A percentile compares a stretch with the other conserved stretches of the same genome.
phyloP scores from a whole-genome alignment of 257 asterid species.

The Sherardia arvensis region DNA sequence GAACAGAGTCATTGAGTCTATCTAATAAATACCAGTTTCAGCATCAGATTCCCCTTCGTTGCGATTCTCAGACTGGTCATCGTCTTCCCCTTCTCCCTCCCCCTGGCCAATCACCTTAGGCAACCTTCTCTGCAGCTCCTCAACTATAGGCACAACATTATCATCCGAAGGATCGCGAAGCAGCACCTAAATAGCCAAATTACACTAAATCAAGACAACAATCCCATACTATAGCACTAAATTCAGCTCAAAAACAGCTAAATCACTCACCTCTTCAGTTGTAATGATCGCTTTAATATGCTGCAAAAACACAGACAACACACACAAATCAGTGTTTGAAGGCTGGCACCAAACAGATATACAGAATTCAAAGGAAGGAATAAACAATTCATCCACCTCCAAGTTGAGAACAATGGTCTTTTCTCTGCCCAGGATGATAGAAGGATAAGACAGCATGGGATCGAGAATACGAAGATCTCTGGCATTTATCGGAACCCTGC shows the following conservation, averaged over 20 bases:
- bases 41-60: constrained; percentile 35
- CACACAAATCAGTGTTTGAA: background rate
- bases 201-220: background rate
- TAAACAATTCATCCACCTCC: constrained; percentile 35
- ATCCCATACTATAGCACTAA: background rate
- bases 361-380: background rate
- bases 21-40: constrained; percentile 42
- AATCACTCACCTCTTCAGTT: constrained; percentile 51
- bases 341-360: background rate
- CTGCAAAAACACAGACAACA: constrained; percentile 31
- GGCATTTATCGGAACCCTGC: constrained; percentile 61
- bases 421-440: constrained; percentile 72
- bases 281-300: constrained; percentile 95
- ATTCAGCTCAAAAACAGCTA: background rate
- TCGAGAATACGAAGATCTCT: constrained; percentile 89
- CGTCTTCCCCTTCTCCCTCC: constrained; percentile 58
- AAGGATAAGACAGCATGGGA: constrained; percentile 86
- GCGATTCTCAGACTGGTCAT: constrained; percentile 35
- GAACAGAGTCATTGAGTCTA: background rate
- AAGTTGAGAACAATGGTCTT: constrained; percentile 77
- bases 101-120: constrained; percentile 40
- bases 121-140: constrained; percentile 75
- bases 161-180: constrained; percentile 79
- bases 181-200: constrained; percentile 36
- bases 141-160: constrained; percentile 61